Evolutionary conservation across 1,284 basidiomycete species (phyloP).

Genomic region (Ustilago nuda): DNA sequence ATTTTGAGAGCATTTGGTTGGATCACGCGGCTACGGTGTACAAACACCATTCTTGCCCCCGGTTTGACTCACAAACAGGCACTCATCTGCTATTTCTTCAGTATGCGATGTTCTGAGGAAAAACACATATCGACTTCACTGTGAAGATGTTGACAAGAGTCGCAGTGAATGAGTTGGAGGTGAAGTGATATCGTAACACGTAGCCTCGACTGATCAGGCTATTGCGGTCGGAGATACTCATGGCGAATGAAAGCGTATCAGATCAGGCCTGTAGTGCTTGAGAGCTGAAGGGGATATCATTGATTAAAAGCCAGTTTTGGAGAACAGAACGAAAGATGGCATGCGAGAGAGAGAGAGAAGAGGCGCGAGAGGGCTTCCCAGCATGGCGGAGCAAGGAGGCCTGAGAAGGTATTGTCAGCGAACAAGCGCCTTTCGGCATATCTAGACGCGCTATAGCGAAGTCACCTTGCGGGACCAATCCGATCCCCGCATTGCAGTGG

Average conservation of each 20-base stretch:
- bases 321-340: constrained; percentile 1
- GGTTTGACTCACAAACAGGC: not conserved
- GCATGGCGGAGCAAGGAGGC: not conserved
- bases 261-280: not conserved
- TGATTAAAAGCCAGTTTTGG: constrained; percentile 23
- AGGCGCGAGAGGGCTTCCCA: not conserved
- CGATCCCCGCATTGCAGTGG: not conserved
- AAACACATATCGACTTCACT: too few relatives aligned
- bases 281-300: constrained; percentile 27
- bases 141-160: too few relatives aligned
- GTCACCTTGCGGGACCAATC: not conserved
- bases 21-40: constrained; percentile 1
- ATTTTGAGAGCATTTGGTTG: not conserved
- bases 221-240: too few relatives aligned
- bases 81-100: too few relatives aligned
- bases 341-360: constrained; percentile 5
- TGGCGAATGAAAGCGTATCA: too few relatives aligned
- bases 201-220: too few relatives aligned
- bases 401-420: not conserved
- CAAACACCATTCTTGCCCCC: not conserved
- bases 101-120: too few relatives aligned
- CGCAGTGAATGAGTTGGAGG: too few relatives aligned
- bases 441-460: not conserved
- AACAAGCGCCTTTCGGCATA: not conserved
- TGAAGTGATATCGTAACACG: too few relatives aligned